Evolutionary conservation across 306 rosid genomes (phyloP).

Genomic region (Fagus sylvatica): DNA sequence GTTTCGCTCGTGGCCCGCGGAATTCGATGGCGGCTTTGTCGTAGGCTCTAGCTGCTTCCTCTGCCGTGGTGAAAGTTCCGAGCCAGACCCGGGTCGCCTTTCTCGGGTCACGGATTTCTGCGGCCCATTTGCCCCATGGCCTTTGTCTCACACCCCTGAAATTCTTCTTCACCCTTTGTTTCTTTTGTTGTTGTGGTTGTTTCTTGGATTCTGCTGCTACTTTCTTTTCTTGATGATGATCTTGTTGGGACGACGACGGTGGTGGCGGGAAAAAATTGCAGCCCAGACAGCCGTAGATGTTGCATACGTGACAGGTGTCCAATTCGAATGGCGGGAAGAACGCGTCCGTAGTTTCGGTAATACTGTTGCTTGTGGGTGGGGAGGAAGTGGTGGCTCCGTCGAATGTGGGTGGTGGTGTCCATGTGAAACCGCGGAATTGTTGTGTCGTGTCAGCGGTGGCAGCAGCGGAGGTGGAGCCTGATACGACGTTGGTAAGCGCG

Average conservation of each 20-base stretch:
- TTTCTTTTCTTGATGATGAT: neutral
- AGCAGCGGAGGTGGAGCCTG: constrained; percentile 46
- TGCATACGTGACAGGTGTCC: constrained; percentile 58
- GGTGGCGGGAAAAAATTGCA: constrained; percentile 55
- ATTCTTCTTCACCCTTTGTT: constrained; percentile 53
- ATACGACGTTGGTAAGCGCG: constrained; percentile 69
- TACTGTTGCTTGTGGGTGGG: neutral
- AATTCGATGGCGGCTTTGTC: constrained; percentile 80
- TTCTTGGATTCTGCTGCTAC: constrained; percentile 27
- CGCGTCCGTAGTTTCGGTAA: neutral
- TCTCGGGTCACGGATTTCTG: constrained; percentile 87
- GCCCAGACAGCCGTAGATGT: constrained; percentile 60
- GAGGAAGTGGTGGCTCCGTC: neutral
- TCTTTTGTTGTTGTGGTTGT: neutral
- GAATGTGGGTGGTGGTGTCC: neutral
- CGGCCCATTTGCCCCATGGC: constrained; percentile 98
- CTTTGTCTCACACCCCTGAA: constrained; percentile 92
- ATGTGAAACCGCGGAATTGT: neutral
- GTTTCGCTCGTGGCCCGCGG: constrained; percentile 90
- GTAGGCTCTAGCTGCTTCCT: constrained; percentile 87
- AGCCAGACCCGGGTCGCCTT: constrained; percentile 78
- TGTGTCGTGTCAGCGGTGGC: neutral
- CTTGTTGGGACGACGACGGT: neutral
- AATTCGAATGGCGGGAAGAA: neutral
- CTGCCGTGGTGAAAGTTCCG: constrained; percentile 74